phyloP scores from a whole-genome alignment of 2,329 filamentous ascomycete genomes.

The Pseudocercospora eumusae region DNA sequence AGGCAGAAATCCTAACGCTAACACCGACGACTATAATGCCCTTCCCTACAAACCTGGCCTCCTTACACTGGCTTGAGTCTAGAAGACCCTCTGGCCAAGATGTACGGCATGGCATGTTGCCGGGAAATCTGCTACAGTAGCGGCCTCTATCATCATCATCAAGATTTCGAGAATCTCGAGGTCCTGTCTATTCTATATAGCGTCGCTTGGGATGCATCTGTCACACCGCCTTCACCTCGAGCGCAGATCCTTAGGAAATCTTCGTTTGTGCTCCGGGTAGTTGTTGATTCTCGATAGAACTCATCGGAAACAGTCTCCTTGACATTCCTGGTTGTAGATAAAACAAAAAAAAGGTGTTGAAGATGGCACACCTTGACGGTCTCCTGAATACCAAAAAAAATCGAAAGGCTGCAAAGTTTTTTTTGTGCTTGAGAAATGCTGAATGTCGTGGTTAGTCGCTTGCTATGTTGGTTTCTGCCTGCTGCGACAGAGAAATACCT shows the following conservation, averaged over 20 bases:
- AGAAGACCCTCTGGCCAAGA: background rate
- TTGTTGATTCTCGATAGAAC: background rate
- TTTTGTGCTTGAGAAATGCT: too few species aligned
- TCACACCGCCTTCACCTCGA: background rate
- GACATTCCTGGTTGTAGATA: background rate
- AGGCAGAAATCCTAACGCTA: conserved; percentile 44
- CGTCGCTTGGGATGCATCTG: background rate
- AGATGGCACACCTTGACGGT: background rate
- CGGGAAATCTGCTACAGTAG: background rate
- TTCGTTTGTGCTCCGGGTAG: background rate
- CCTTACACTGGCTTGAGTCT: conserved; percentile 47
- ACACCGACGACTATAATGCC: conserved; percentile 53
- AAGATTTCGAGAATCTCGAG: background rate
- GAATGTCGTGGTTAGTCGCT: too few species aligned
- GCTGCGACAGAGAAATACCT: too few species aligned
- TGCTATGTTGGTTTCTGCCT: too few species aligned
- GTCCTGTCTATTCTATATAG: background rate
- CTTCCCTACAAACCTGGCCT: conserved; percentile 60
- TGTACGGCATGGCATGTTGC: background rate
- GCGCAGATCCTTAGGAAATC: background rate
- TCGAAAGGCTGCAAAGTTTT: too few species aligned
- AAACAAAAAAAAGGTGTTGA: background rate
- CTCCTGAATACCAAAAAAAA: background rate
- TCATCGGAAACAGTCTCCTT: background rate
- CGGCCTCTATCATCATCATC: background rate